Evolutionary conservation across 2,329 filamentous ascomycete genomes (phyloP).

Genomic region (Botrytis fabae): DNA sequence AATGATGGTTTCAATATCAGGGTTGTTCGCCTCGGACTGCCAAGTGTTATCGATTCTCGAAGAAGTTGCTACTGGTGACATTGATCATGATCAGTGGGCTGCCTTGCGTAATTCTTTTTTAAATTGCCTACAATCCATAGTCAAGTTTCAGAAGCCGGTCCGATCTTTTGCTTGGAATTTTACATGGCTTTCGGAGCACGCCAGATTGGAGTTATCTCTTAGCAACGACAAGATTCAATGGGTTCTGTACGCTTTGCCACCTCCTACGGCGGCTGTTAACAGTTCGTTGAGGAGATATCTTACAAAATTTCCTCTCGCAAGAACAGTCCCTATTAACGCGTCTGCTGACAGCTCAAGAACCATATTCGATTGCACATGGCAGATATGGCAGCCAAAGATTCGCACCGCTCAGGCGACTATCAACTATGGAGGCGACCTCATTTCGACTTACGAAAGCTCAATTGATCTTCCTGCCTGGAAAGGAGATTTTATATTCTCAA

Average conservation of each 20-base stretch:
- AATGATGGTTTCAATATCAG: not conserved
- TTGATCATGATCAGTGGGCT: slow-evolving; percentile 34
- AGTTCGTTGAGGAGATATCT: slow-evolving; percentile 44
- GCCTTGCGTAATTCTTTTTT: slow-evolving; percentile 41
- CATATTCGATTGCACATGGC: slow-evolving; percentile 47
- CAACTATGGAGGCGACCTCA: slow-evolving; percentile 39
- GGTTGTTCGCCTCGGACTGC: slow-evolving; percentile 30
- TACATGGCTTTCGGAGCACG: slow-evolving; percentile 44
- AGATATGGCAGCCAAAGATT: slow-evolving; percentile 46
- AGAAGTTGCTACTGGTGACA: slow-evolving; percentile 37
- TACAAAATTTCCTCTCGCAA: slow-evolving; percentile 49
- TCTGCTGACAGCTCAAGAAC: slow-evolving; percentile 23
- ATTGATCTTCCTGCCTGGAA: not conserved
- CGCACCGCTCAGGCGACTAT: slow-evolving; percentile 42
- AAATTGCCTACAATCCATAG: slow-evolving; percentile 44
- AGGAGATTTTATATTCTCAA: not conserved
- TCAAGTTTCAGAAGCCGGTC: slow-evolving; percentile 29
- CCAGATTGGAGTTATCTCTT: slow-evolving; percentile 45
- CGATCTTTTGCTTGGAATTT: slow-evolving; percentile 34
- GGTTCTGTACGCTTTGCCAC: slow-evolving; percentile 46
- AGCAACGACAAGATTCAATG: slow-evolving; percentile 44
- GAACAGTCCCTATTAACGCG: slow-evolving; percentile 43
- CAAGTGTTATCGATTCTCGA: slow-evolving; percentile 40
- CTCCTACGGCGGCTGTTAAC: slow-evolving; percentile 38
- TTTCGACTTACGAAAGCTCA: slow-evolving; percentile 27